These are phyloP conservation scores for bread wheat (Triticum aestivum) DNA, from an alignment of 176 grass and related monocot genomes.

Conservation along the genomic window DNA sequence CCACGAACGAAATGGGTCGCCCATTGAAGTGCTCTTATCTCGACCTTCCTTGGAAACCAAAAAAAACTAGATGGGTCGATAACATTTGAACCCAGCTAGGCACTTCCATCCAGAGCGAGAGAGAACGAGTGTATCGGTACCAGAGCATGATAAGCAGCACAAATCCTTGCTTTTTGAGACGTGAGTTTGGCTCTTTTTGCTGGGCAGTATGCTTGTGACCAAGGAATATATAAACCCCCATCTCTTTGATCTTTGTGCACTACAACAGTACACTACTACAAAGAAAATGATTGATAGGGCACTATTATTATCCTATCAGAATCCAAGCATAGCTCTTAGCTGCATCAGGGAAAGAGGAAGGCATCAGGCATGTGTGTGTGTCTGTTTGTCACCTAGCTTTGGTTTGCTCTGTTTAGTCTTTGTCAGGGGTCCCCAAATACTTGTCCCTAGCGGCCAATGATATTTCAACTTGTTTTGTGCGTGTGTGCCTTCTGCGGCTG, in stretches of 20 bases:
- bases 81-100: background rate
- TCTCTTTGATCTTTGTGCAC: background rate
- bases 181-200: slow-evolving; percentile 24
- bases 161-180: slow-evolving; percentile 6
- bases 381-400: slow-evolving; percentile 41
- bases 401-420: slow-evolving; percentile 47
- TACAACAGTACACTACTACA: background rate
- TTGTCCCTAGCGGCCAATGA: slow-evolving; percentile 36
- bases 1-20: no score
- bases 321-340: background rate
- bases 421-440: slow-evolving; percentile 26
- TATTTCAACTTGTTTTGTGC: background rate
- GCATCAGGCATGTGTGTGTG: slow-evolving; percentile 34
- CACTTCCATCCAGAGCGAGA: background rate
- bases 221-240: background rate
- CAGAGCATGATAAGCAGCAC: slow-evolving; percentile 19
- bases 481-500: background rate
- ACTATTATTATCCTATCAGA: slow-evolving; percentile 25
- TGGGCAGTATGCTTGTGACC: slow-evolving; percentile 6
- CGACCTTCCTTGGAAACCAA: slow-evolving; percentile 12
- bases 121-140: background rate
- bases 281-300: background rate
- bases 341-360: background rate
- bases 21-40: background rate
- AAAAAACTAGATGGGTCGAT: background rate